phyloP scores from a whole-genome alignment of 768 basidiomycete genomes.

The Candolleomyces aberdarensis region DNA sequence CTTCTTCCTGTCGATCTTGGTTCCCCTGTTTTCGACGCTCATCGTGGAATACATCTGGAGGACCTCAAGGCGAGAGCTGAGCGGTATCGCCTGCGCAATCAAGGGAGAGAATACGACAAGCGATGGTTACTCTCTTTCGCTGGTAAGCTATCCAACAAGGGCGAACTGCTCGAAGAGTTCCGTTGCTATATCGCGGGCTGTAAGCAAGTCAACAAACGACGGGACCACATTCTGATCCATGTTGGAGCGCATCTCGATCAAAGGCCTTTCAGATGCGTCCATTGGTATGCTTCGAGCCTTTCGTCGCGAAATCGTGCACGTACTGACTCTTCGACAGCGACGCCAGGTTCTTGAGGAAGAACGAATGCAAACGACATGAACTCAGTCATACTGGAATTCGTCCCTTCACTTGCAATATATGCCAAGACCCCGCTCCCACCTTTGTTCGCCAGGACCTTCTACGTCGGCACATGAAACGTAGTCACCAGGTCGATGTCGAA shows the following conservation, averaged over 20 bases:
- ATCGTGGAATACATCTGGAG: slow-evolving; percentile 53
- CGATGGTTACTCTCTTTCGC: slow-evolving; percentile 66
- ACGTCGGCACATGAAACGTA: slow-evolving; percentile 59
- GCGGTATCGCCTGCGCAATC: slow-evolving; percentile 50
- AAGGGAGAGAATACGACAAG: slow-evolving; percentile 59
- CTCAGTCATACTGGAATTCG: slow-evolving; percentile 57
- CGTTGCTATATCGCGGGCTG: slow-evolving; percentile 70
- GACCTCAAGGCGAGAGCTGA: slow-evolving; percentile 56
- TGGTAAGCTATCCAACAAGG: slow-evolving; percentile 57
- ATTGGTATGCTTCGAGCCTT: slow-evolving; percentile 50
- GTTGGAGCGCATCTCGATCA: slow-evolving; percentile 72
- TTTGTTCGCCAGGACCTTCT: slow-evolving; percentile 70
- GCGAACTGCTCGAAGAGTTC: slow-evolving; percentile 56
- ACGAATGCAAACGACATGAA: slow-evolving; percentile 77
- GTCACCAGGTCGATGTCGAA: slow-evolving; percentile 38
- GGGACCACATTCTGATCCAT: slow-evolving; percentile 74
- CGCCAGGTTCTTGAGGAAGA: slow-evolving; percentile 66
- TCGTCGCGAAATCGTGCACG: neutral
- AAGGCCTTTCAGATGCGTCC: slow-evolving; percentile 58
- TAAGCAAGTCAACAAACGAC: slow-evolving; percentile 63
- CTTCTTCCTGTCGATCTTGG: slow-evolving; percentile 30
- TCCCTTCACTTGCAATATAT: slow-evolving; percentile 58
- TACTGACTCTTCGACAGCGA: slow-evolving; percentile 27
- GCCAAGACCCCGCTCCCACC: slow-evolving; percentile 41
- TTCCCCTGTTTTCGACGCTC: slow-evolving; percentile 62